Conservation (phyloP, 257 asterid genomes). For the Solanum megistacrolobum region DNA sequence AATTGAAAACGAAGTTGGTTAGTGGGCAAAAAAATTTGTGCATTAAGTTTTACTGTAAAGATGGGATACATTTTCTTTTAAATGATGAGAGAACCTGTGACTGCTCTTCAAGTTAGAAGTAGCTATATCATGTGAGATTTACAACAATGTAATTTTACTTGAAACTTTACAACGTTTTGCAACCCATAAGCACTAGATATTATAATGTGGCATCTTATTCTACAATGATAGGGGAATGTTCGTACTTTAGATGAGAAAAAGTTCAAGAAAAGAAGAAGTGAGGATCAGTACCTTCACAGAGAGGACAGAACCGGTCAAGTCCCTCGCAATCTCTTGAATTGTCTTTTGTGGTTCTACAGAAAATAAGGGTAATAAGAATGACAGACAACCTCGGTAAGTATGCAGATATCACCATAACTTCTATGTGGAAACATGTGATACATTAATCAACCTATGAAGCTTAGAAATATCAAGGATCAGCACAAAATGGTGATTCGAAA, state of each 20-base stretch:
- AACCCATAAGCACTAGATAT: background rate
- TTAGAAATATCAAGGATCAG: background rate
- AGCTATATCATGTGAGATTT: background rate
- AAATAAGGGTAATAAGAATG: background rate
- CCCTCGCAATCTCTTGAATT: constrained; percentile 76
- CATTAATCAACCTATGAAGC: background rate
- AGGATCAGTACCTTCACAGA: constrained; percentile 64
- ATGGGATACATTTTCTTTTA: background rate
- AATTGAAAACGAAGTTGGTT: background rate
- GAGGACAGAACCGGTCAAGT: constrained; percentile 60
- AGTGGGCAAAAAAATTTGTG: background rate
- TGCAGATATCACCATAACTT: background rate
- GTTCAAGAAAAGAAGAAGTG: background rate
- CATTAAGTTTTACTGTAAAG: background rate
- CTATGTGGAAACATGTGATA: background rate
- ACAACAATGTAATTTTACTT: background rate
- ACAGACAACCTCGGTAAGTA: background rate
- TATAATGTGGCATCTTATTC: background rate
- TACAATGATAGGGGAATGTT: background rate
- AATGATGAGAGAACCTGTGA: background rate
- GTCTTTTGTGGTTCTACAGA: constrained; percentile 62
- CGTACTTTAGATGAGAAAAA: background rate
- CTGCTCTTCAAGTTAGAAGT: background rate
- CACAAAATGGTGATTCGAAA: background rate
- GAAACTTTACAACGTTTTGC: background rate